These are phyloP conservation scores for Capronia americana DNA, from an alignment of 2,329 filamentous ascomycete species.

Conservation along the genomic window DNA sequence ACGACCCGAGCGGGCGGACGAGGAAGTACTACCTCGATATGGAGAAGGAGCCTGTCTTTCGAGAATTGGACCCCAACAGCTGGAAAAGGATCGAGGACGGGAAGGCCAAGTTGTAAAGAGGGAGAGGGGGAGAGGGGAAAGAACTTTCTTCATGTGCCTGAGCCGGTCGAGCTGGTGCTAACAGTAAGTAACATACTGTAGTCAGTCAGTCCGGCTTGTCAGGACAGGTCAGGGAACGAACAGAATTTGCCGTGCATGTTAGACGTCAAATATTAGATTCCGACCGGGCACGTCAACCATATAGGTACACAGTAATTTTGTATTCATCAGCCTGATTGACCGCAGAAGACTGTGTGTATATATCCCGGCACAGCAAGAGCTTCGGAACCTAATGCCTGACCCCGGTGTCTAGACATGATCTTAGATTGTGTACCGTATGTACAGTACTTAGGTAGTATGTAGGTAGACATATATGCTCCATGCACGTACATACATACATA, in stretches of 20 bases:
- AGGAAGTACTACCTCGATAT: constrained; percentile 51
- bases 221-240: neutral
- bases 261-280: neutral
- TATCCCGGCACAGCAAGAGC: too few species aligned
- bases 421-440: too few species aligned
- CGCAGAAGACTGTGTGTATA: too few species aligned
- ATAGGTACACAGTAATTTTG: neutral
- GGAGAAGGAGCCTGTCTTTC: constrained; percentile 40
- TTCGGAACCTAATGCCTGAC: too few species aligned
- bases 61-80: constrained; percentile 44
- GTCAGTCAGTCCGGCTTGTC: too few species aligned
- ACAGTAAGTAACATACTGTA: too few species aligned
- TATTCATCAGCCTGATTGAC: neutral
- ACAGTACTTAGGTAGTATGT: too few species aligned
- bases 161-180: neutral
- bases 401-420: too few species aligned
- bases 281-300: too few species aligned
- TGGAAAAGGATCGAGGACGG: constrained; percentile 54
- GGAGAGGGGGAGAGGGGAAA: constrained; percentile 14
- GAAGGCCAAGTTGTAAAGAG: constrained; percentile 53
- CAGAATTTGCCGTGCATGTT: neutral
- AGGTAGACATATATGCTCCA: too few species aligned
- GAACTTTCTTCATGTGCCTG: neutral
- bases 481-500: too few species aligned
- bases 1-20: constrained; percentile 44